Evolutionary conservation across 768 basidiomycete species (phyloP), one percentile per base, ranked within the genome.

Genomic region (Cyathus striatus): DNA sequence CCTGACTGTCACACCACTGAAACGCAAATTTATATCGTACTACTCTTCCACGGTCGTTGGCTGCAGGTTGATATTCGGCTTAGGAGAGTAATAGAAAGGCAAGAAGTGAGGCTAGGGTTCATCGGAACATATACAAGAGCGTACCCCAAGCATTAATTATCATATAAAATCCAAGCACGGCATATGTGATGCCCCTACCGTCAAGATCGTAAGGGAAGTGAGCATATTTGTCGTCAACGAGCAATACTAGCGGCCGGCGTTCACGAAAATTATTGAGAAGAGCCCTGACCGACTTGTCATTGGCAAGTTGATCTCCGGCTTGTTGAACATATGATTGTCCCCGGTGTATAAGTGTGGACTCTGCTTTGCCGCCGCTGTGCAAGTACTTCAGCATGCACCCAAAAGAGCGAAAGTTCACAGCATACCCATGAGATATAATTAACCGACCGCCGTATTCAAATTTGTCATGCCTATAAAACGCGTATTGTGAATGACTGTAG

Each of bases 361-460:
- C 81, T 0, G 84, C 73, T 56, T 76, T 84, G 3, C 86, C 86
- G 4, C 87, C 86, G 9, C 84, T 85, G 44, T 32, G 89, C 24
- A 36, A 30, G 51, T 50, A 35, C 32, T 37, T 38, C 17, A 35
- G 23, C 27, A 23, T 26, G 18, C 3, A 21, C 25, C 32, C 69
- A n/a, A n/a, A n/a, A 10, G 18, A 14, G 9, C 12, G 36, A 30
- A 27, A 42, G 41, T n/a, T 55, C 76, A n/a, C n/a, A n/a, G n/a
- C n/a, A 43, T 48, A 91, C 89, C 87, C 90, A 58, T 92, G 89
- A 6, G 89, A 92, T 39, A 92, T 78, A 34, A 92, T 88, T 4
- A 89, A 54, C 48, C 68, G 78, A 13, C 90, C 89, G 13, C 60
- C 68, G 32, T 81, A 73, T 36, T 72, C 64, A 51, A 85, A 90